Conservation (phyloP, 495 filamentous ascomycete genomes). For the Neurospora sp. region DNA sequence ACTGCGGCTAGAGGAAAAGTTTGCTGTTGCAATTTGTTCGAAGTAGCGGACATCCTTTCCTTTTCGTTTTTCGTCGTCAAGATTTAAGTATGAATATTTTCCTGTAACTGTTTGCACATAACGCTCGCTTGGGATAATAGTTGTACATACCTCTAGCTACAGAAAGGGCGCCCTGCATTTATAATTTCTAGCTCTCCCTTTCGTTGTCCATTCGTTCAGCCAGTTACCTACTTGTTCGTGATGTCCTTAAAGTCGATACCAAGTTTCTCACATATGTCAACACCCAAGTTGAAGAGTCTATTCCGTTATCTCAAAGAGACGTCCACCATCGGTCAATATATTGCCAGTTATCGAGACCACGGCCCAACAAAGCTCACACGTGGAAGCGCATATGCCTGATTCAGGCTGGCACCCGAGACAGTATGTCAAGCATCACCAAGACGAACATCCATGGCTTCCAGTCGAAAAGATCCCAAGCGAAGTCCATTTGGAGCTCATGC, state of each 20-base stretch:
- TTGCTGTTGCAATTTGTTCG: not conserved
- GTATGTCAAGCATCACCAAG: not conserved
- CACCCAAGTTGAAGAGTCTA: not conserved
- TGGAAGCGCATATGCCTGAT: not conserved
- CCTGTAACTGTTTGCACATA: not conserved
- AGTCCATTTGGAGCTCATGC: constrained; percentile 18
- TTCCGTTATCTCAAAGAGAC: not conserved
- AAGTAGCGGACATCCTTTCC: not conserved
- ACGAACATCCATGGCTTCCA: constrained; percentile 12
- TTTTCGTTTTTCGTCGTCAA: not conserved
- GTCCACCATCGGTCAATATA: not conserved
- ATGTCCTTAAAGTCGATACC: not conserved
- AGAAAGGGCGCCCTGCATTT: not conserved
- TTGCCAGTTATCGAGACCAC: not conserved
- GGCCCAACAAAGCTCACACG: not conserved
- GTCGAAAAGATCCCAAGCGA: constrained; percentile 13
- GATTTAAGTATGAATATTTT: not conserved
- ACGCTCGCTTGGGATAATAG: not conserved
- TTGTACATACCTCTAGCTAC: not conserved
- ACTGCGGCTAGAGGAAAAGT: not conserved
- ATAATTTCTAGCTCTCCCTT: not conserved
- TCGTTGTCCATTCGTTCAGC: not conserved
- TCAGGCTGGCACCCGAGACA: constrained; percentile 13
- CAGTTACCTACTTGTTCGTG: not conserved
- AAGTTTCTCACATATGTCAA: not conserved